phyloP scores from a whole-genome alignment of 75 land plant genomes.

The Sequoia sempervirens region DNA sequence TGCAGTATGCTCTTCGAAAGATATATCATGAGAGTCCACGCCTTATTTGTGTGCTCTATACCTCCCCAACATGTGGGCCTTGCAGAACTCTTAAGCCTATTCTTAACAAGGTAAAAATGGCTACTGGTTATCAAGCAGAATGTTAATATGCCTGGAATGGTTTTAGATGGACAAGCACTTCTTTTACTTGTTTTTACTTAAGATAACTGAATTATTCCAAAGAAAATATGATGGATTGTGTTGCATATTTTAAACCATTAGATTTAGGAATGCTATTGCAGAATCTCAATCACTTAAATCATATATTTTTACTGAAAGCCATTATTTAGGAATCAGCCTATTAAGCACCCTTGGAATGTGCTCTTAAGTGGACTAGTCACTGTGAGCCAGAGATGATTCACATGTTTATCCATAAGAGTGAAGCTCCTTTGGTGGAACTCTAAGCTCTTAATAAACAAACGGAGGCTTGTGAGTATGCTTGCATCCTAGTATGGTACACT shows the following conservation, averaged over 20 bases:
- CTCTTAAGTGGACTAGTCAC: not conserved
- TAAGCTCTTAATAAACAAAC: not conserved
- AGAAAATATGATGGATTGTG: not conserved
- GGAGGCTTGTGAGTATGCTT: not conserved
- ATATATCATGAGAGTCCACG: slow-evolving; percentile 97
- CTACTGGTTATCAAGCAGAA: not conserved
- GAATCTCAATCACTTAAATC: not conserved
- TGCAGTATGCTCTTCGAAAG: slow-evolving; percentile 92
- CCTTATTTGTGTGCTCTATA: slow-evolving; percentile 81
- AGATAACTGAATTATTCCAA: not conserved
- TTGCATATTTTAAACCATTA: not conserved
- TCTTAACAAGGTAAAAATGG: slow-evolving; percentile 66
- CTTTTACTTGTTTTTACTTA: not conserved
- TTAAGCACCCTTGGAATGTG: not conserved
- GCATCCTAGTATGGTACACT: not conserved
- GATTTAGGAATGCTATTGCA: not conserved
- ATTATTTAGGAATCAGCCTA: not conserved
- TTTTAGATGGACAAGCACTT: slow-evolving; percentile 1
- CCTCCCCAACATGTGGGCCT: slow-evolving; percentile 98
- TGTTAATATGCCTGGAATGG: not conserved
- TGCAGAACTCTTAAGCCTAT: slow-evolving; percentile 96
- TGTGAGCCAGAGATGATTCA: not conserved
- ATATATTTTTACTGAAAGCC: not conserved
- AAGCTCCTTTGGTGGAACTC: not conserved
- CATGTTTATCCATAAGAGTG: not conserved